Evolutionary conservation across 345 rosid species (phyloP).

Genomic region (Euphorbia peplus): DNA sequence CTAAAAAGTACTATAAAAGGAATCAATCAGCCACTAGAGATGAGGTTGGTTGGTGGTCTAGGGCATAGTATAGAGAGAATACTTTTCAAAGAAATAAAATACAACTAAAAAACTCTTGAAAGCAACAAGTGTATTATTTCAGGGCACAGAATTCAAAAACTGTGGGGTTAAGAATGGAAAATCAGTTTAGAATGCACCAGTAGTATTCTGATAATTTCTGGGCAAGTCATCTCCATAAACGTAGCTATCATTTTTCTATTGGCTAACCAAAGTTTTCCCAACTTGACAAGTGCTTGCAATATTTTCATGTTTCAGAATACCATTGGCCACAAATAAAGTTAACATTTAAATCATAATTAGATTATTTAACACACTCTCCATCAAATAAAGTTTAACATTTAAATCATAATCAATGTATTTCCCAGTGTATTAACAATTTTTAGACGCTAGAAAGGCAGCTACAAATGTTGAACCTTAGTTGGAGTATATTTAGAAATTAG

Average conservation of each 20-base stretch:
- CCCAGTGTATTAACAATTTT: no score
- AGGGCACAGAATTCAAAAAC: constrained; percentile 4
- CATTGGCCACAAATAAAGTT: no score
- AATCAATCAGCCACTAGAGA: neutral
- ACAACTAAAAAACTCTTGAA: neutral
- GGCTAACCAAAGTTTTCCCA: neutral
- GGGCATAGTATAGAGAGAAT: no score
- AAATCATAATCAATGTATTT: no score
- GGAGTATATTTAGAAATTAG: no score
- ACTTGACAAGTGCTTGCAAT: neutral
- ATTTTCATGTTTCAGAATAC: neutral
- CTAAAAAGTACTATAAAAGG: no score
- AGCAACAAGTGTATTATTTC: neutral
- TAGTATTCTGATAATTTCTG: neutral
- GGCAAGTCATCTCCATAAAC: neutral
- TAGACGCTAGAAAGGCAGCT: no score
- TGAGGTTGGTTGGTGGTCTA: neutral
- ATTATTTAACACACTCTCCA: no score
- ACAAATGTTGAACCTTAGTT: no score
- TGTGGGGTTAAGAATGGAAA: constrained; percentile 2
- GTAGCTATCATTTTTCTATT: neutral
- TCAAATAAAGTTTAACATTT: no score
- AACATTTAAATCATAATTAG: no score
- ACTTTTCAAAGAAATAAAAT: no score
- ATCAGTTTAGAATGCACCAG: neutral